A percentile compares a stretch with the other conserved stretches of the same genome.
These are phyloP conservation scores for Rhizomucor miehei DNA, from an alignment of 371 early-diverging fungal species.

Conservation along the genomic window DNA sequence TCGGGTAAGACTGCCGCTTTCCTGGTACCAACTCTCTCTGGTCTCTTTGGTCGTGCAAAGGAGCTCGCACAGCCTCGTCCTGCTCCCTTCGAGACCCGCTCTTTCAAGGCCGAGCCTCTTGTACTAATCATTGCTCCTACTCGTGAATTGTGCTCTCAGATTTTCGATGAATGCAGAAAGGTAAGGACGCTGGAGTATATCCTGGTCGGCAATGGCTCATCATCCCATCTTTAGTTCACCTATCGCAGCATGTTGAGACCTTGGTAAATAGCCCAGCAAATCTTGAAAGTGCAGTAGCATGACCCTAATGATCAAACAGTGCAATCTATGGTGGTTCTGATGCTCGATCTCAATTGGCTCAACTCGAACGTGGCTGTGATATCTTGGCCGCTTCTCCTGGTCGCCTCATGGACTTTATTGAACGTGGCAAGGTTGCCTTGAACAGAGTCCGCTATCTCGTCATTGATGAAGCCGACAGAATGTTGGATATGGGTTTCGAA, in stretches of 20 bases:
- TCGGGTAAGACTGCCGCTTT: slow-evolving; percentile 79
- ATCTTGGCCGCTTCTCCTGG: slow-evolving; percentile 98
- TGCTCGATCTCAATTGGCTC: slow-evolving; percentile 76
- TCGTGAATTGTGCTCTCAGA: slow-evolving; percentile 45
- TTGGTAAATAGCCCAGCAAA: slow-evolving; percentile 13
- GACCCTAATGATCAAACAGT: slow-evolving; percentile 22
- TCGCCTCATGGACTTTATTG: slow-evolving; percentile 93
- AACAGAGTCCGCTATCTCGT: slow-evolving; percentile 85
- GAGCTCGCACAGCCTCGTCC: slow-evolving; percentile 26
- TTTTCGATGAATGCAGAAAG: slow-evolving; percentile 25
- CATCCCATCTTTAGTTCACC: slow-evolving; percentile 8
- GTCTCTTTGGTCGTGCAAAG: slow-evolving; percentile 30
- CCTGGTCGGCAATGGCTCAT: too few relatives aligned
- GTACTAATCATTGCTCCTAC: slow-evolving; percentile 47
- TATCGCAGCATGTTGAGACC: slow-evolving; percentile 30
- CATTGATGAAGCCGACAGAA: slow-evolving; percentile 97
- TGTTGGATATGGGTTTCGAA: slow-evolving; percentile 99
- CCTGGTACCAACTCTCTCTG: slow-evolving; percentile 57
- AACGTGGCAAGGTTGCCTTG: slow-evolving; percentile 75
- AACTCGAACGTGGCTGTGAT: slow-evolving; percentile 86
- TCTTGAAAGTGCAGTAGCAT: too few relatives aligned
- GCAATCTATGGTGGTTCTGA: slow-evolving; percentile 94
- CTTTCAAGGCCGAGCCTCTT: slow-evolving; percentile 32
- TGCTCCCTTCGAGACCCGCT: slow-evolving; percentile 24
- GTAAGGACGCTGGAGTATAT: too few relatives aligned